These are phyloP conservation scores for Claviceps sp. DNA, from an alignment of 2,329 filamentous ascomycete species.

Conservation along the genomic window DNA sequence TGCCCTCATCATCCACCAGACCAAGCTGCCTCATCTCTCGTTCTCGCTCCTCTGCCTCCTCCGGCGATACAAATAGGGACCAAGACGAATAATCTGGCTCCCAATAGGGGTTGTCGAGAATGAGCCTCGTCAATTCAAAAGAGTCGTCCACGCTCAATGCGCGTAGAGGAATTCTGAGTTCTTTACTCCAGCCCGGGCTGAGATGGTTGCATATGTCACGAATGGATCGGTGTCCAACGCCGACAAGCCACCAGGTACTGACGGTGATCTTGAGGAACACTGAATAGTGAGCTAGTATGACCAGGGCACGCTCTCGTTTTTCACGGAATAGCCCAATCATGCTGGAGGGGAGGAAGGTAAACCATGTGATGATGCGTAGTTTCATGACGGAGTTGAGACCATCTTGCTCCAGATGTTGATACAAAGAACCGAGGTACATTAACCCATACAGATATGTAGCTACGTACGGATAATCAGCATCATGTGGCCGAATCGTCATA, in stretches of 20 bases:
- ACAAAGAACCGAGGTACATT: conserved; percentile 37
- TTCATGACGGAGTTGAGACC: conserved; percentile 31
- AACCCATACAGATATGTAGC: conserved; percentile 32
- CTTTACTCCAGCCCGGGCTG: conserved; percentile 22
- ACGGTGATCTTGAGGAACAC: conserved; percentile 32
- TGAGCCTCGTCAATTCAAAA: conserved; percentile 24
- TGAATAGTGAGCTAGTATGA: conserved; percentile 40
- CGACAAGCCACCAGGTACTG: conserved; percentile 36
- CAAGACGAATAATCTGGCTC: conserved; percentile 2
- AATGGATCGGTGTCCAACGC: conserved; percentile 32
- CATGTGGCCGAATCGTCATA: conserved; percentile 26
- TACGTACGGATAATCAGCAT: conserved; percentile 26
- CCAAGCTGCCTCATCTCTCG: conserved; percentile 1
- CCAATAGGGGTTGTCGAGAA: conserved; percentile 33
- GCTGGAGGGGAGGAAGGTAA: conserved; percentile 32
- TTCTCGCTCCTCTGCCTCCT: neutral
- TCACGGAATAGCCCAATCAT: conserved; percentile 31
- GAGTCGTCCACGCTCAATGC: conserved; percentile 19
- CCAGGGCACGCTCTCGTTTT: conserved; percentile 30
- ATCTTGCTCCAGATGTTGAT: conserved; percentile 27
- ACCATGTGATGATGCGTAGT: conserved; percentile 38
- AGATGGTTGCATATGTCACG: conserved; percentile 27
- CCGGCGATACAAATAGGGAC: neutral
- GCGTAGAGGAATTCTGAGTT: conserved; percentile 19
- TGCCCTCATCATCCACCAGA: conserved; percentile 7